Evolutionary conservation across 148 eudicot species (phyloP), one percentile per base, ranked within the genome.

Genomic region (Spergularia bocconei): DNA sequence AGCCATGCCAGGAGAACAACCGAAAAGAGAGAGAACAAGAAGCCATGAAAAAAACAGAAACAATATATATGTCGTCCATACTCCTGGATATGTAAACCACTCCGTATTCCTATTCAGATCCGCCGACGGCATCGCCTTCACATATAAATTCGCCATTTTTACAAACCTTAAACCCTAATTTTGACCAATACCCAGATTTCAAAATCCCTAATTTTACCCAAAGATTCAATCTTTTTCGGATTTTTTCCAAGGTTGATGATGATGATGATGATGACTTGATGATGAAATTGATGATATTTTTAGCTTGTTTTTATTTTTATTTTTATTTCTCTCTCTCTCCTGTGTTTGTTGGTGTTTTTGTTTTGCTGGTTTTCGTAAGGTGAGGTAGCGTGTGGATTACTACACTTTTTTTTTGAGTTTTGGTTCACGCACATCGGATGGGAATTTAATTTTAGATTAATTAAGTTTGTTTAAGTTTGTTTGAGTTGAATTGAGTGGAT

Each of bases 51-150:
- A 87, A 82, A 92, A 92, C 19, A 90, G 77, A 62, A 92, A 82
- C 75, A 90, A 81, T 23, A 92, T 92, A 67, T 92, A 92, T 0
- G 88, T 87, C 7, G 95, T 92, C 97, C 97, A 92, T 7, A 92
- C 97, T 7, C 97, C 97, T 0, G 97, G 97, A 58, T 91, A 91
- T 67, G 85, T 91, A 76, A 91, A 91, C 97, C 97, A 91, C 75
- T 91, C 97, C 48, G 97, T 91, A 75, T 91, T 91, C 77, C 88
- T 75, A 69, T 92, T 92, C 77, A 88, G 88, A 90, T 92, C 97
- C 87, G 85, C 79, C 75, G 97, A 85, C 61, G 90, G 95, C 72
- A 20, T 79, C 67, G 93, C 93, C 76, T 87, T 85, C 58, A 92
- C 97, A 67, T 92, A 92, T 69, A 87, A 78, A 82, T 80, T 90